phyloP scores from a whole-genome alignment of 805 yeast genomes.

The Teunomyces lycoperdinae region DNA sequence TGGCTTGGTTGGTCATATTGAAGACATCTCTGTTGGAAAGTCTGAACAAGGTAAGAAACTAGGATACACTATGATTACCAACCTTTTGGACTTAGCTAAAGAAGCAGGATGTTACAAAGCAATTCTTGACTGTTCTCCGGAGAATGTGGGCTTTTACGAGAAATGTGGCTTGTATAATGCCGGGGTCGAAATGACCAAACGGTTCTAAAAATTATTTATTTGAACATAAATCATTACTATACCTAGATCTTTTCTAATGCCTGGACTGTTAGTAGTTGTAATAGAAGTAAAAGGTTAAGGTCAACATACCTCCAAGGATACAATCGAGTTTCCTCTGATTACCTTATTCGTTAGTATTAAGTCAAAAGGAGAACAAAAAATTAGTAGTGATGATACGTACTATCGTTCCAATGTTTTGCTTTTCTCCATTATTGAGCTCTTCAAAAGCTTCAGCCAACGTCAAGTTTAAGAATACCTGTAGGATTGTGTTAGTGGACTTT shows the following conservation, averaged over 20 bases:
- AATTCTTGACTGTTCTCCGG: slow-evolving; percentile 83
- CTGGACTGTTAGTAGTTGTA: slow-evolving; percentile 24
- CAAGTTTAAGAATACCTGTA: slow-evolving; percentile 60
- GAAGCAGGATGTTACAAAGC: slow-evolving; percentile 77
- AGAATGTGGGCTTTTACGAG: slow-evolving; percentile 80
- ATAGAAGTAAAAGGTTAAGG: neutral
- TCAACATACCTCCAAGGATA: slow-evolving; percentile 61
- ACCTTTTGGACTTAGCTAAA: slow-evolving; percentile 58
- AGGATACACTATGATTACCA: slow-evolving; percentile 65
- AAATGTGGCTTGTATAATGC: slow-evolving; percentile 75
- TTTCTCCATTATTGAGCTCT: slow-evolving; percentile 48
- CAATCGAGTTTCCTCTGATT: slow-evolving; percentile 75
- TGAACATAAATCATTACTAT: neutral
- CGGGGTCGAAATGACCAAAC: slow-evolving; percentile 67
- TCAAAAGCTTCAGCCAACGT: slow-evolving; percentile 73
- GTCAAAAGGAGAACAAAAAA: too few relatives aligned
- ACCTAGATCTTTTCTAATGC: slow-evolving; percentile 33
- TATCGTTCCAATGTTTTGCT: slow-evolving; percentile 60
- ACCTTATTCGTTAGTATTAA: slow-evolving; percentile 32
- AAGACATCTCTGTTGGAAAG: slow-evolving; percentile 80
- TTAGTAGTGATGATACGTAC: slow-evolving; percentile 26
- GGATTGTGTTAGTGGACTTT: slow-evolving; percentile 14
- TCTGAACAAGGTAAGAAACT: slow-evolving; percentile 80
- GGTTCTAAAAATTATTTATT: slow-evolving; percentile 29
- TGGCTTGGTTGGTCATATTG: slow-evolving; percentile 89